Conservation (phyloP, 73 alveolate genomes). For the Tetrahymena borealis region DNA sequence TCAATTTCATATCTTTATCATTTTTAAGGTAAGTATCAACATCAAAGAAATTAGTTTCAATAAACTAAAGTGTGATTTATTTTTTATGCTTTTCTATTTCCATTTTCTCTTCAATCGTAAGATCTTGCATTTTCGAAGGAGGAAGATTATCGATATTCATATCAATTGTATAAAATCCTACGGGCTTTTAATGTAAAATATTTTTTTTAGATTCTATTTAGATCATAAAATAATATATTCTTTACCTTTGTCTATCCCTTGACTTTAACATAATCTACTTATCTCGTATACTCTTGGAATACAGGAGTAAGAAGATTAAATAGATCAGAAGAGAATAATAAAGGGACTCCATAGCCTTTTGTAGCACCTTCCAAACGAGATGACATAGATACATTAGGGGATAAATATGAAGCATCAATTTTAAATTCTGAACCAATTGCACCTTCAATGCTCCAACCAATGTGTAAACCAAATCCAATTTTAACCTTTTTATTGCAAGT, state of each 20-base stretch:
- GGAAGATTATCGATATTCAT: conserved; percentile 32
- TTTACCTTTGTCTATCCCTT: conserved; percentile 9
- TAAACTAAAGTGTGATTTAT: background rate
- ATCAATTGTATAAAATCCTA: conserved; percentile 28
- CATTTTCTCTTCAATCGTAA: conserved; percentile 13
- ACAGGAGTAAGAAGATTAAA: conserved; percentile 19
- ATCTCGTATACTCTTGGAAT: conserved; percentile 26
- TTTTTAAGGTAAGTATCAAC: background rate
- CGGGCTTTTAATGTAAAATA: background rate
- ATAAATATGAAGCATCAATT: conserved; percentile 58
- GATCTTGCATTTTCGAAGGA: conserved; percentile 26
- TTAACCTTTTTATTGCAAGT: conserved; percentile 8
- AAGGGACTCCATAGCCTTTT: conserved; percentile 50
- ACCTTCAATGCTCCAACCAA: conserved; percentile 63
- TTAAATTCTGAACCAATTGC: conserved; percentile 53
- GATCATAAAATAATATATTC: background rate
- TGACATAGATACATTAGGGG: conserved; percentile 56
- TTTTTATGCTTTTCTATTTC: conserved; percentile 14
- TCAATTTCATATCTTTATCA: conserved; percentile 43
- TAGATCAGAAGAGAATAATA: conserved; percentile 41
- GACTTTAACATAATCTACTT: conserved; percentile 29
- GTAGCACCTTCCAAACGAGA: conserved; percentile 59
- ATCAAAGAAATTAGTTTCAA: conserved; percentile 12
- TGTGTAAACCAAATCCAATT: conserved; percentile 52
- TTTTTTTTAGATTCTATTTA: background rate